Base-by-base conservation (phyloP, 1,284 basidiomycete genomes). In the Boletus albobrunnescens region DNA sequence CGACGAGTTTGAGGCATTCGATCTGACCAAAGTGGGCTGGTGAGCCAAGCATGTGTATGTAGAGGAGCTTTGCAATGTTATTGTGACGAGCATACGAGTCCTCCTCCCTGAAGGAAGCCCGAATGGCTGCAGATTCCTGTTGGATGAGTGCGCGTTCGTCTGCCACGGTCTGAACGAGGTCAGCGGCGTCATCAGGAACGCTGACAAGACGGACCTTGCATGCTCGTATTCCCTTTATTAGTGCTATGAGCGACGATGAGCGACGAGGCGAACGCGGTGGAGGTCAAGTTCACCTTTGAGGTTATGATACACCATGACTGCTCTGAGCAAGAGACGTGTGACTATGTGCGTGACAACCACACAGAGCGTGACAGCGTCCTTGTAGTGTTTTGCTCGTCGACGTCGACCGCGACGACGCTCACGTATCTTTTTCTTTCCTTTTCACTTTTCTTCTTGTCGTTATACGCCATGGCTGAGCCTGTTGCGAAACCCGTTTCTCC, bases 21-120 rank as follows among this genome's bases (percentile, higher is more conserved):
- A 99, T 98, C 76, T 99, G 96, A 41, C 96, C 96, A 65, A 98
- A 99, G 69, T 99, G 96, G 24, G 96, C 96, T 4, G 95, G 94
- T 50, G 96, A 98, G 49, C 96, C 96, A 20, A 99, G 87, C 96
- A 99, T 99, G 70, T 99, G 94, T 68, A 99, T 99, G 74, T 99
- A 99, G 54, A 99, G 84, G 19, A 99, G 81, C 69, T 99, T 99
- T 51, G 95, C 94, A 65, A 99, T 88, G 73, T 96, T 97, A 77
- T 98, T 93, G 69, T 98, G 90, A 48, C 94, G 85, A 52, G 90
- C 78, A 70, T 87, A 90, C 32, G 91, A 87, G 73, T 95, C 92
- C 67, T 99, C 96, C 67, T 98, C 94, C 57, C 95, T 88, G 74
- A 99, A 99, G 1, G 94, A 94, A 1, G 95, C 95, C 50, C 96